These are phyloP conservation scores for Aureobasidium sp. DNA, from an alignment of 2,329 filamentous ascomycete species.

Conservation along the genomic window DNA sequence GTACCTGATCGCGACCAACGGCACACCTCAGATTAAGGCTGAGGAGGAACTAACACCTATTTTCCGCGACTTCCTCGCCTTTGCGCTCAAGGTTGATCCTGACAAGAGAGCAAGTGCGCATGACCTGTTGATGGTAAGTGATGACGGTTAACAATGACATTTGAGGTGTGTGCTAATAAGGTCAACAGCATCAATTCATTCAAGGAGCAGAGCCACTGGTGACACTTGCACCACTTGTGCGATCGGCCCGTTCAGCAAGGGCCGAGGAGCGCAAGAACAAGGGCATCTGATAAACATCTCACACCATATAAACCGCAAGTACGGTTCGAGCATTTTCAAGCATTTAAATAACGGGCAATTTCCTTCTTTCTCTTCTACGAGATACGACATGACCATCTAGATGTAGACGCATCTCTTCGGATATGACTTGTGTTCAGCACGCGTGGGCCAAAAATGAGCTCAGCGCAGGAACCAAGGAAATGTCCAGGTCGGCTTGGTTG, in stretches of 20 bases:
- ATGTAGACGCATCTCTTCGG: background rate
- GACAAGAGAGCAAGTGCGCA: conserved; percentile 94
- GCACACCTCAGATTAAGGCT: conserved; percentile 91
- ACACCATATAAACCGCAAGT: background rate
- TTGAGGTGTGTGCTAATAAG: conserved; percentile 19
- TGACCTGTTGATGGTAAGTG: conserved; percentile 79
- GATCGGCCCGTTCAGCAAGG: conserved; percentile 75
- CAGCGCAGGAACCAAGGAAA: background rate
- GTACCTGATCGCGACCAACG: conserved; percentile 94
- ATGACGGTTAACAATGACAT: background rate
- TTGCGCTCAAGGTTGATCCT: conserved; percentile 92
- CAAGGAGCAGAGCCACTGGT: conserved; percentile 47
- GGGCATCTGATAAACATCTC: conserved; percentile 26
- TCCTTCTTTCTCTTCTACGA: conserved; percentile 12
- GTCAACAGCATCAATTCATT: conserved; percentile 41
- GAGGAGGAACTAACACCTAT: conserved; percentile 72
- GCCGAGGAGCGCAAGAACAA: conserved; percentile 62
- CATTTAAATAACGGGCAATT: background rate
- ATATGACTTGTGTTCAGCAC: background rate
- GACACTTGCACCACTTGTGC: conserved; percentile 79
- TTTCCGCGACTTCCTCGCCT: conserved; percentile 86
- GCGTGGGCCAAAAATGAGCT: background rate
- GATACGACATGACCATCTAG: background rate
- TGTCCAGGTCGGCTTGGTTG: background rate
- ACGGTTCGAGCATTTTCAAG: conserved; percentile 7